Evolutionary conservation across 192 early-diverging fungal genomes (phyloP).

Genomic region (Podila minutissima): DNA sequence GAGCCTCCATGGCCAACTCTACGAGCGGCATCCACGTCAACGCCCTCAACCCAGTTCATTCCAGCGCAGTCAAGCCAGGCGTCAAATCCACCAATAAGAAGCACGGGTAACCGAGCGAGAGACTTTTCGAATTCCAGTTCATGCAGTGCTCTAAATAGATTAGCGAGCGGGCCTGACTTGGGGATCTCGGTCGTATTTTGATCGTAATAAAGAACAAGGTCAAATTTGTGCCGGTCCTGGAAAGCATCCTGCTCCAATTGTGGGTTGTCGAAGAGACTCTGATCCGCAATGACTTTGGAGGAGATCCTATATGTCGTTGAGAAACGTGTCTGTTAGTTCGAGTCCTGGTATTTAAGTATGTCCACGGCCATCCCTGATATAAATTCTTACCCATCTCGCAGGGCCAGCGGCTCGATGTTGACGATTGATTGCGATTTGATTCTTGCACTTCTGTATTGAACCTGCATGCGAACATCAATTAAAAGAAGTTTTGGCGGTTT

Average conservation of each 20-base stretch:
- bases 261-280: constrained; percentile 65
- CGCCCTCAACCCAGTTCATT: constrained; percentile 52
- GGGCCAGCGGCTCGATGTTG: constrained; percentile 78
- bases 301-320: constrained; percentile 47
- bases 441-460: constrained; percentile 72
- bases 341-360: not conserved
- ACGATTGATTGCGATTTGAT: constrained; percentile 74
- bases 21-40: constrained; percentile 53
- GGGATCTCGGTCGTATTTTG: constrained; percentile 59
- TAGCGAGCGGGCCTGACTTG: constrained; percentile 31
- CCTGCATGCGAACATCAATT: constrained; percentile 81
- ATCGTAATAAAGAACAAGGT: constrained; percentile 80
- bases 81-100: constrained; percentile 84
- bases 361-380: not conserved
- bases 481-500: constrained; percentile 65
- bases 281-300: constrained; percentile 57
- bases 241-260: constrained; percentile 74
- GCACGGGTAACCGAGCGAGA: constrained; percentile 65
- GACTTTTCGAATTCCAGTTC: constrained; percentile 65
- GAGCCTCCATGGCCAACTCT: not conserved
- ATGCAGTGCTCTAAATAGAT: constrained; percentile 70
- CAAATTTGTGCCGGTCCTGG: constrained; percentile 67
- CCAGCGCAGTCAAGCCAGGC: constrained; percentile 73
- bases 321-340: constrained; percentile 10
- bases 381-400: constrained; percentile 58